Percentiles rank a stretch among this genome's conserved stretches.
Evolutionary conservation across 2,329 filamentous ascomycete species (phyloP).

Genomic region (Trematosphaeria pertusa): DNA sequence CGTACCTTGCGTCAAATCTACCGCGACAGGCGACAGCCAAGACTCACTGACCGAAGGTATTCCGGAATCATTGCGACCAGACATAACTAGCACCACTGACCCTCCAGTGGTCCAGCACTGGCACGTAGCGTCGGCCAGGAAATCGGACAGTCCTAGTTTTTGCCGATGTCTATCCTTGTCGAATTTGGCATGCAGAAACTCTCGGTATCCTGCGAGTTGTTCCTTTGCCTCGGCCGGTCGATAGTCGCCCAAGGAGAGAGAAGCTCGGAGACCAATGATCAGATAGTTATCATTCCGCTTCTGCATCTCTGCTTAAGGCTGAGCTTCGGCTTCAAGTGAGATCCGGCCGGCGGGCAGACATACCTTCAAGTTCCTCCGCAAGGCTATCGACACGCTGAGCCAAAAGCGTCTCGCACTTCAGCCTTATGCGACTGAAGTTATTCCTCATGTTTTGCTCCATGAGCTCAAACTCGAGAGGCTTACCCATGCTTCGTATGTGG

Average conservation of each 20-base stretch:
- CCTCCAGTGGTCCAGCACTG: conserved; percentile 1
- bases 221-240: background rate
- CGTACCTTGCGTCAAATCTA: conserved; percentile 8
- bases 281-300: background rate
- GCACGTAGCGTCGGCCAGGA: background rate
- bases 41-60: conserved; percentile 3
- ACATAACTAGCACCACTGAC: conserved; percentile 8
- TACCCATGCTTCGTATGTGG: background rate
- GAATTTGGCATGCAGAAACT: conserved; percentile 4
- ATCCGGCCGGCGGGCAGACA: too few relatives aligned
- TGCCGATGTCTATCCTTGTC: conserved; percentile 6
- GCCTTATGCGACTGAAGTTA: conserved; percentile 3
- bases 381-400: conserved; percentile 5
- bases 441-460: conserved; percentile 1
- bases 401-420: conserved; percentile 6
- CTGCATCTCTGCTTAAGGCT: background rate
- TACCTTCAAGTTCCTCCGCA: conserved; percentile 2
- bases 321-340: too few relatives aligned
- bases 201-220: background rate
- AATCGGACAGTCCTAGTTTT: background rate
- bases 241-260: background rate
- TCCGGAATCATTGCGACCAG: conserved; percentile 8
- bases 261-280: background rate
- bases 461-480: conserved; percentile 1
- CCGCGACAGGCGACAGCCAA: conserved; percentile 13